Conservation (phyloP, 495 filamentous ascomycete genomes). For the Penicillium paxilli region DNA sequence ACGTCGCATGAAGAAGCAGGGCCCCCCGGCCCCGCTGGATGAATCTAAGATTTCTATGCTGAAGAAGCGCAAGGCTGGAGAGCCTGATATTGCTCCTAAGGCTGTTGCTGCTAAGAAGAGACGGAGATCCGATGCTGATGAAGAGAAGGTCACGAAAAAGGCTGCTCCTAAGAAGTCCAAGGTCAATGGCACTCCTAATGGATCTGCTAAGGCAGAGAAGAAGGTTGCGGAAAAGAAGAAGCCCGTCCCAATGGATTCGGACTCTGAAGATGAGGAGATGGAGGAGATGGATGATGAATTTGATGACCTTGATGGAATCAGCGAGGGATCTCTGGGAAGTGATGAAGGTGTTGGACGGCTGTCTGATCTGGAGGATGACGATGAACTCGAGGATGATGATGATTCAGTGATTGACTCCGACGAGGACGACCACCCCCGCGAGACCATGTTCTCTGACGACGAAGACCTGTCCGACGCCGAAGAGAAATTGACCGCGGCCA, state of each 20-base stretch:
- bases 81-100: slow-evolving; percentile 42
- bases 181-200: slow-evolving; percentile 41
- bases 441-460: slow-evolving; percentile 90
- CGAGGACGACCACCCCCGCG: slow-evolving; percentile 54
- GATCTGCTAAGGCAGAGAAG: slow-evolving; percentile 27
- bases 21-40: slow-evolving; percentile 76
- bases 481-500: slow-evolving; percentile 90
- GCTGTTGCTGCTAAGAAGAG: slow-evolving; percentile 64
- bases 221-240: slow-evolving; percentile 39
- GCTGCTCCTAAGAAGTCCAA: slow-evolving; percentile 46
- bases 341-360: slow-evolving; percentile 49
- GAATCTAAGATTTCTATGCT: slow-evolving; percentile 72
- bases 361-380: slow-evolving; percentile 58
- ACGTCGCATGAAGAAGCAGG: slow-evolving; percentile 95
- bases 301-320: slow-evolving; percentile 52
- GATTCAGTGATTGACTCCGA: slow-evolving; percentile 77
- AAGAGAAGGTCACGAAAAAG: slow-evolving; percentile 33
- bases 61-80: slow-evolving; percentile 73
- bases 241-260: slow-evolving; percentile 46
- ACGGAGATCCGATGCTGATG: slow-evolving; percentile 52
- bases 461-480: slow-evolving; percentile 87
- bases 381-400: slow-evolving; percentile 33
- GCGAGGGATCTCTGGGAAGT: slow-evolving; percentile 50
- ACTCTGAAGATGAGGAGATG: slow-evolving; percentile 38
- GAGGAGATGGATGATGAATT: slow-evolving; percentile 48